Percentiles rank a stretch among this genome's conserved stretches.
These are phyloP conservation scores for Vigna trinervia DNA, from an alignment of 306 rosid species.

Conservation along the genomic window DNA sequence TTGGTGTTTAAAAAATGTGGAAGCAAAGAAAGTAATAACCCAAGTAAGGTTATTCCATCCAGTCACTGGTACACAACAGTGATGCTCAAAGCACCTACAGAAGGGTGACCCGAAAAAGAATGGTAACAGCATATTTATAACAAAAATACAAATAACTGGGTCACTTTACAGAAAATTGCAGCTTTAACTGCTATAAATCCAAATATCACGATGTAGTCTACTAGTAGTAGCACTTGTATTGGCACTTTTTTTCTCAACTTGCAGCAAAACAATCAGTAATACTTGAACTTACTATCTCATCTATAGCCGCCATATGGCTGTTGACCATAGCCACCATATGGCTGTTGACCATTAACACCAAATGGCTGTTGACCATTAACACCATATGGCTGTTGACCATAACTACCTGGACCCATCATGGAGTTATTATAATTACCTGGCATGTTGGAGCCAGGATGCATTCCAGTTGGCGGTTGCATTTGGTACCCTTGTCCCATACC, in stretches of 20 bases:
- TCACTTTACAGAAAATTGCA: conserved; percentile 54
- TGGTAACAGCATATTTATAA: conserved; percentile 44
- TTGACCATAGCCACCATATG: conserved; percentile 74
- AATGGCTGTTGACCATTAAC: conserved; percentile 79
- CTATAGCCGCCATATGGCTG: conserved; percentile 85
- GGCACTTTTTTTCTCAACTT: conserved; percentile 44
- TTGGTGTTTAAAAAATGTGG: conserved; percentile 51
- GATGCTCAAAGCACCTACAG: conserved; percentile 48
- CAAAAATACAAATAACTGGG: conserved; percentile 53
- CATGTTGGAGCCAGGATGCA: conserved; percentile 68
- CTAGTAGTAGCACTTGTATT: conserved; percentile 33
- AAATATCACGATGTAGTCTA: conserved; percentile 40
- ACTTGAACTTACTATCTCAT: conserved; percentile 55
- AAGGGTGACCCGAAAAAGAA: conserved; percentile 60
- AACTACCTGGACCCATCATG: conserved; percentile 81
- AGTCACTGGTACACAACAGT: conserved; percentile 45
- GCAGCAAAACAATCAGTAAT: conserved; percentile 40
- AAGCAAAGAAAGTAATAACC: conserved; percentile 49
- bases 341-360: conserved; percentile 77
- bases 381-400: conserved; percentile 75
- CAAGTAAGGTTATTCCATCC: conserved; percentile 47
- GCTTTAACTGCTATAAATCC: conserved; percentile 49
- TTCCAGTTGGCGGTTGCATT: conserved; percentile 75
- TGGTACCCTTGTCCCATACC: conserved; percentile 78
- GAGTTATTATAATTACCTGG: conserved; percentile 75